Conservation (phyloP, 148 eudicot species). For the Spergularia marina region DNA sequence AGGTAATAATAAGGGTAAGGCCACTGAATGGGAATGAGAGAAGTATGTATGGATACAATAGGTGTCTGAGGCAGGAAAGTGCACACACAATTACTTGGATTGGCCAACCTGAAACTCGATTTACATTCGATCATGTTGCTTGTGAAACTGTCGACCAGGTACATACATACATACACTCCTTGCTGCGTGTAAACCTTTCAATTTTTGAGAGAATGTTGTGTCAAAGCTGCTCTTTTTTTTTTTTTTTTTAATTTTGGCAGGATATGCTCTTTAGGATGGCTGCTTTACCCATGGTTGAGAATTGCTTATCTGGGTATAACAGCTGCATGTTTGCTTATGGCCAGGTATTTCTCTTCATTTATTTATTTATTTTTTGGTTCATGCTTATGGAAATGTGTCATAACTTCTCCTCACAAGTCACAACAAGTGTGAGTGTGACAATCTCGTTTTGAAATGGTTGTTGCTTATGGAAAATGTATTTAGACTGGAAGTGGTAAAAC, state of each 20-base stretch:
- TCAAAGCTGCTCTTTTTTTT: no score
- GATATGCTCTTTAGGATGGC: conserved; percentile 93
- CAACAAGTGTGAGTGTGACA: neutral
- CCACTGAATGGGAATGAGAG: conserved; percentile 75
- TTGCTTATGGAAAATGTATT: neutral
- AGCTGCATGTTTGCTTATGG: conserved; percentile 99
- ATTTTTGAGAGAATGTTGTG: neutral
- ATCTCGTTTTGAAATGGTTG: neutral
- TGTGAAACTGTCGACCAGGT: conserved; percentile 99
- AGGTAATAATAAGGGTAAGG: conserved; percentile 88
- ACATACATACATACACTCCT: neutral
- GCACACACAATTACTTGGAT: conserved; percentile 84
- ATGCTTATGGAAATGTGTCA: no score
- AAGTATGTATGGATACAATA: conserved; percentile 52
- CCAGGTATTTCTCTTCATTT: conserved; percentile 49
- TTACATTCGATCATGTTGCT: conserved; percentile 96
- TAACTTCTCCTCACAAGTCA: no score
- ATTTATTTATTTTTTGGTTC: neutral
- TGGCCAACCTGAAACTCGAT: conserved; percentile 89
- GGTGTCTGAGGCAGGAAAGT: conserved; percentile 91
- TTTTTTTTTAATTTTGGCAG: conserved; percentile 38
- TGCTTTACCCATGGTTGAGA: conserved; percentile 97
- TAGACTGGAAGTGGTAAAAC: conserved; percentile 99
- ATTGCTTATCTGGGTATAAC: conserved; percentile 92
- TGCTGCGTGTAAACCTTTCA: neutral